A percentile compares a stretch with the other conserved stretches of the same genome.
These are phyloP conservation scores for Laburnicola sp. DNA, from an alignment of 2,329 filamentous ascomycete genomes.

Conservation along the genomic window DNA sequence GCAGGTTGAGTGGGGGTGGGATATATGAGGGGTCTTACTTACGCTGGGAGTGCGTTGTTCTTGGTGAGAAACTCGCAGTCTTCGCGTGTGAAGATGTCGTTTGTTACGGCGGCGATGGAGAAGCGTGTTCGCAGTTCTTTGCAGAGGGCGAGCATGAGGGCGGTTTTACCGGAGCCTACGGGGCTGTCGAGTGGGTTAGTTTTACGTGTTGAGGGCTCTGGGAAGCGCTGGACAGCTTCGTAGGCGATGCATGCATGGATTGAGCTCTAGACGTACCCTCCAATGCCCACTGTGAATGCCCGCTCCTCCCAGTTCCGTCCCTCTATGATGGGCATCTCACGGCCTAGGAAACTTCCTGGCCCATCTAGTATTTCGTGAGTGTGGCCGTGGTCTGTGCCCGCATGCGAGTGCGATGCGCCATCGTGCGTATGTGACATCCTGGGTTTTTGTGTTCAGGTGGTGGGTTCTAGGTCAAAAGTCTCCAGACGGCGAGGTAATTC, in stretches of 20 bases:
- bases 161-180: conserved; percentile 95
- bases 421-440: conserved; percentile 41
- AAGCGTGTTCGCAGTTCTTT: conserved; percentile 76
- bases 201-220: not conserved
- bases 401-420: conserved; percentile 53
- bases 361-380: conserved; percentile 94
- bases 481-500: not conserved
- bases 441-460: not conserved
- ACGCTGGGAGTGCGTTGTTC: conserved; percentile 77
- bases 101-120: conserved; percentile 93
- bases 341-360: conserved; percentile 83
- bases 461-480: too few species aligned
- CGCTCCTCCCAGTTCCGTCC: conserved; percentile 85
- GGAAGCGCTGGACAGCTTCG: too few species aligned
- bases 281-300: conserved; percentile 96
- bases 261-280: conserved; percentile 66
- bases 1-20: not conserved
- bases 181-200: conserved; percentile 60
- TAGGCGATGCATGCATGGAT: too few species aligned
- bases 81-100: conserved; percentile 97
- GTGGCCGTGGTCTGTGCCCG: conserved; percentile 77
- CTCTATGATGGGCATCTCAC: conserved; percentile 92
- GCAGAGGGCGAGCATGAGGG: conserved; percentile 93
- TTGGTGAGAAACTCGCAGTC: conserved; percentile 96
- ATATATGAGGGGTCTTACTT: conserved; percentile 8